A percentile compares a stretch with the other conserved stretches of the same genome.
Evolutionary conservation across 306 rosid genomes (phyloP).

Genomic region (Gastrolobium bilobum): DNA sequence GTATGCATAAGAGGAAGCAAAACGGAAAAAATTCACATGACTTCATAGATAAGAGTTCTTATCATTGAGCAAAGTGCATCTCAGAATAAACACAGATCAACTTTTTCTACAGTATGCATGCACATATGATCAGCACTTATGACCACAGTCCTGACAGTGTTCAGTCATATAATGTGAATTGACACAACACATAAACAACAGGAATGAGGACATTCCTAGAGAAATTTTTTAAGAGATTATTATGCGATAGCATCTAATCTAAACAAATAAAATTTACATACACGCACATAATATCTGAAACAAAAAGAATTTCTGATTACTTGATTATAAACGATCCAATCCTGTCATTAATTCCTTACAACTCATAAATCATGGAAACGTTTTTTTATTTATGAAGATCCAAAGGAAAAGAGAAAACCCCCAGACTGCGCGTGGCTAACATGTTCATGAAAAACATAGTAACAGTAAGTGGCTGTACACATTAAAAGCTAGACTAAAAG

Average conservation of each 20-base stretch:
- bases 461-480: neutral
- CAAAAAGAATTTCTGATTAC: neutral
- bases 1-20: conserved; percentile 31
- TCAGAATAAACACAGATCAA: conserved; percentile 38
- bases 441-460: conserved; percentile 6
- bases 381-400: neutral
- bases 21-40: conserved; percentile 16
- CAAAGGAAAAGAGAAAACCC: conserved; percentile 7
- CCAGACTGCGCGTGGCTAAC: neutral
- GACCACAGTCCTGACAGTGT: neutral
- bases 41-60: conserved; percentile 30
- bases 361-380: conserved; percentile 6
- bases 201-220: neutral
- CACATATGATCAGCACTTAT: conserved; percentile 14
- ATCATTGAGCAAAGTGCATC: neutral
- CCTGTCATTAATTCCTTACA: conserved; percentile 29
- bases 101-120: neutral
- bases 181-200: conserved; percentile 36
- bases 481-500: conserved; percentile 6
- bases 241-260: conserved; percentile 1
- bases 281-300: neutral
- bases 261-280: conserved; percentile 13
- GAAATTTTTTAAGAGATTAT: neutral
- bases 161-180: conserved; percentile 23
- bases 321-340: neutral